Evolutionary conservation across 2,329 filamentous ascomycete genomes (phyloP).

Genomic region (Nannizziopsis barbatae): DNA sequence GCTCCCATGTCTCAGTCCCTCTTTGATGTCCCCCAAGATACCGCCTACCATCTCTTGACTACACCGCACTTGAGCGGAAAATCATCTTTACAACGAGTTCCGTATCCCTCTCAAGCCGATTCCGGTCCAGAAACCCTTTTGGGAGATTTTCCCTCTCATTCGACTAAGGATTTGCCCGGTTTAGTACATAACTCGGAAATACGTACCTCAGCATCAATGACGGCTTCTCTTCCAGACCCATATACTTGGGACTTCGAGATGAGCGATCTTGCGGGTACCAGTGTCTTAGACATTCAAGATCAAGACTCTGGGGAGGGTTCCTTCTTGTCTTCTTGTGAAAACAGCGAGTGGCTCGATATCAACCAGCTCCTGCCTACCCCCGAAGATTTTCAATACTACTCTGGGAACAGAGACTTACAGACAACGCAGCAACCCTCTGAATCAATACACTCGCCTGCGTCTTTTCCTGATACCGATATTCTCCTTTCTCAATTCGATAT

Average conservation of each 20-base stretch:
- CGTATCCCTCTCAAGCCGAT: not conserved
- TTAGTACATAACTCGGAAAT: not conserved
- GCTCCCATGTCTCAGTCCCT: conserved; percentile 7
- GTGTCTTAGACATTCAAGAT: not conserved
- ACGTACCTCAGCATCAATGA: not conserved
- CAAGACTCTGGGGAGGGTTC: not conserved
- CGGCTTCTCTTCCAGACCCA: not conserved
- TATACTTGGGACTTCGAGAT: conserved; percentile 6
- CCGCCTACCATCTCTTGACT: not conserved
- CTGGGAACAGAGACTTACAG: not conserved
- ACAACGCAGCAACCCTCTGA: not conserved
- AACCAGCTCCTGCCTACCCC: not conserved
- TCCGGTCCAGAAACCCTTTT: not conserved
- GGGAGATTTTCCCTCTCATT: not conserved
- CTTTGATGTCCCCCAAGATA: conserved; percentile 1
- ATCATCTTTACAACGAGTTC: conserved; percentile 1
- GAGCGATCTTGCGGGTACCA: not conserved
- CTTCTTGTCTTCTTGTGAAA: not conserved
- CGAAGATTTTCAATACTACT: not conserved
- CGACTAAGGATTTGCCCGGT: not conserved
- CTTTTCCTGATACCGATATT: not conserved
- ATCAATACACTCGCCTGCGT: conserved; percentile 1
- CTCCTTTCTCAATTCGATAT: conserved; percentile 2
- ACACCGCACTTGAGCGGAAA: not conserved
- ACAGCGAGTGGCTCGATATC: conserved; percentile 2